phyloP scores from a whole-genome alignment of 116 monocot species.

The Zostera marina region DNA sequence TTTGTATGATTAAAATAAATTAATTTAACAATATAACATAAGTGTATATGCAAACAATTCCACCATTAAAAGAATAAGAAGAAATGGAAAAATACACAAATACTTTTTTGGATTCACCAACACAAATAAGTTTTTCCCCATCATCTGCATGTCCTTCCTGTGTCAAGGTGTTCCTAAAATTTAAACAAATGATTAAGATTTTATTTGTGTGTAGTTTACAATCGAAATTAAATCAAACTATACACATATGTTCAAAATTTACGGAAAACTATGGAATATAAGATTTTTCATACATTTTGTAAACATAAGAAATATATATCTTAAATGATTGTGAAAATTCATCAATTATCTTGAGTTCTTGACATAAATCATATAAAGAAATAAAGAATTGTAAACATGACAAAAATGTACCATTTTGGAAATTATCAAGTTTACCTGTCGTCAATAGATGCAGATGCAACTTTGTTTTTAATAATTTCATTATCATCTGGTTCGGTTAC shows the following conservation, averaged over 20 bases:
- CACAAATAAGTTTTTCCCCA: neutral
- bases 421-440: conserved; percentile 1
- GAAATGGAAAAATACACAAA: neutral
- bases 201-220: neutral
- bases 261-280: neutral
- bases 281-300: neutral
- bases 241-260: neutral
- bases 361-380: neutral
- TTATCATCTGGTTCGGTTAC: neutral
- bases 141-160: neutral
- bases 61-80: neutral
- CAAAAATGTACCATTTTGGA: neutral
- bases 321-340: too few species aligned
- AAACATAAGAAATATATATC: neutral
- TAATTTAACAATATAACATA: neutral
- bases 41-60: neutral
- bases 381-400: neutral
- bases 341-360: too few species aligned
- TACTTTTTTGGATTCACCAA: conserved; percentile 11
- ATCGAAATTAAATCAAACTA: neutral
- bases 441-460: conserved; percentile 1
- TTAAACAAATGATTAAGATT: neutral
- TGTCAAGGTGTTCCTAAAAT: conserved; percentile 3
- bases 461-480: neutral
- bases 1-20: neutral